Conservation (phyloP, 106 monocot species). For the Posidonia australis region DNA sequence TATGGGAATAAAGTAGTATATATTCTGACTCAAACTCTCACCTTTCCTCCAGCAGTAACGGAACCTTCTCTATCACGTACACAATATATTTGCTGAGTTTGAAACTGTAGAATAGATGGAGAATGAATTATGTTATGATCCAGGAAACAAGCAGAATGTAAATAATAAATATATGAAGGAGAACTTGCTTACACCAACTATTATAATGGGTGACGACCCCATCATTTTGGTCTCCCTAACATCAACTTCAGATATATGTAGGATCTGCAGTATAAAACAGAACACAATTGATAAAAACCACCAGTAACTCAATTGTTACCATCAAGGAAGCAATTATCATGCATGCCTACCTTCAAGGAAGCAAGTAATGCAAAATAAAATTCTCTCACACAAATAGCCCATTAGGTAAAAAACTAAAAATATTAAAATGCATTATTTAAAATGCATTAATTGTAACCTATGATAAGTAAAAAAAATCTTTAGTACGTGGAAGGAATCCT, state of each 20-base stretch:
- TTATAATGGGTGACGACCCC: constrained; percentile 83
- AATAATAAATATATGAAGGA: constrained; percentile 4
- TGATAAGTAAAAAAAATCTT: too few species aligned
- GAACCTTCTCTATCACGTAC: constrained; percentile 67
- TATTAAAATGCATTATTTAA: too few species aligned
- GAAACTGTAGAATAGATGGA: constrained; percentile 48
- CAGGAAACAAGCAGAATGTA: neutral
- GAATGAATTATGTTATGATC: neutral
- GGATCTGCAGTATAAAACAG: constrained; percentile 48
- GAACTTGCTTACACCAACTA: constrained; percentile 55
- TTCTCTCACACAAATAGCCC: too few species aligned
- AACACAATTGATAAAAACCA: neutral
- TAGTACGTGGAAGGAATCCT: too few species aligned
- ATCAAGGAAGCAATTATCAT: too few species aligned
- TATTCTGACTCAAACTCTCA: constrained; percentile 5
- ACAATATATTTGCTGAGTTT: constrained; percentile 96
- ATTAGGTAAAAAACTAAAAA: too few species aligned
- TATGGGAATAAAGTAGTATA: too few species aligned
- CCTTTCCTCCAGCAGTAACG: constrained; percentile 80
- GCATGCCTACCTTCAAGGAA: too few species aligned
- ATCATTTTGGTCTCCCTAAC: constrained; percentile 95
- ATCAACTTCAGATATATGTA: constrained; percentile 88
- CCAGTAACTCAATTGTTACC: too few species aligned
- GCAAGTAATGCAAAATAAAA: too few species aligned
- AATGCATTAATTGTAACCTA: too few species aligned